Evolutionary conservation across 164 flowering plant genomes (phyloP), one percentile per base, ranked within the genome.

Genomic region (Malania oleifera): DNA sequence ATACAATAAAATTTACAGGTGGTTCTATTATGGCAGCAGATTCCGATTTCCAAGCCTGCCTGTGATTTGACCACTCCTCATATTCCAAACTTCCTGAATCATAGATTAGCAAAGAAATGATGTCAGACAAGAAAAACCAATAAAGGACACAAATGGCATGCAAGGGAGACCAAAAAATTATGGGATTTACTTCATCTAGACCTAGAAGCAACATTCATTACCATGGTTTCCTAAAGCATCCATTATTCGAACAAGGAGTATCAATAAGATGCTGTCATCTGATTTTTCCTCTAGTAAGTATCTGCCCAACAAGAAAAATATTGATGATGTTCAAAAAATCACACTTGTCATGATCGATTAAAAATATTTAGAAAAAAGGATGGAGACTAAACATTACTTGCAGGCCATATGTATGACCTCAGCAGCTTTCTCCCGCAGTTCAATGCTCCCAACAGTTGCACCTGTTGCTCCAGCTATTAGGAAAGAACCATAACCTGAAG

Each of bases 41-140:
- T 73, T 93, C 97, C 68, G 83, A 59, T 77, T 90, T 93, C 99
- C 99, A 93, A 44, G 95, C 83, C 72, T 90, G 97, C 78, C 80
- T 77, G 69, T 93, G 97, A 75, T 79, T 81, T 62, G 87, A 72
- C 99, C 99, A 93, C 66, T 93, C 97, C 56, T 86, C 96, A 79
- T 83, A 93, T 69, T 93, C 97, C 70, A 86, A 75, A 76, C 91
- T 86, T 56, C 99, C 97, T 93, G 80, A 34, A 72, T 40, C 27
- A 67, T 18, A 38, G 8, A 48, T 62, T 22, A 52, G 24, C 53
- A 47, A 52, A 47, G 39, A 54, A 51, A 43, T 31, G 28, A 58
- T 43, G 31, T 50, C 39, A 70, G 58, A 38, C 11, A 23, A 27
- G 15, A 28, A 60, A 38, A 47, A 19, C 15, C 24, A 26, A 31